Evolutionary conservation across 2,329 filamentous ascomycete genomes (phyloP), one percentile per base, ranked within the genome.

Genomic region (Calcarisporium arbuscula): DNA sequence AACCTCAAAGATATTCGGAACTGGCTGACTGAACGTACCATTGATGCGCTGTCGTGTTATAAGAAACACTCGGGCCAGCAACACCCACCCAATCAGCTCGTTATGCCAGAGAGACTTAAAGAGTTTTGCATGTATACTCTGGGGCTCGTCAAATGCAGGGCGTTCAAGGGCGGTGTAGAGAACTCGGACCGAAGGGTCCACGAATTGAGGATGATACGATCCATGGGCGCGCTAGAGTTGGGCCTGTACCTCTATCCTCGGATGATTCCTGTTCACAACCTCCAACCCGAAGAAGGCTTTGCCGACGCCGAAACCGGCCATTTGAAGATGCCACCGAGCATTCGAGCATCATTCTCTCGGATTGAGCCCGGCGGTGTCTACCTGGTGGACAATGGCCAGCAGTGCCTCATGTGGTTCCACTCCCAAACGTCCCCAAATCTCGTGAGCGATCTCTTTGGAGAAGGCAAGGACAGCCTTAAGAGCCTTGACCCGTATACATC

Each of bases 61-160:
- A 80, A 92, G 46, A 96, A 94, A 64, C 83, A 95, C 60, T 92
- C 92, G 49, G 84, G 87, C 5, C 68, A 77, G 3, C 85, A 85
- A 38, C 86, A 94, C 52, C 90, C 92, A 8, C 85, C 89, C 2
- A 86, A 88, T 5, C 89, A 98, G 60, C 76, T 98, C 19, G 88
- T 98, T 19, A 79, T 98, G 62, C 92, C 92, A 0, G 92, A 98
- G 62, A 85, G 90, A 46, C 74, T 98, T 19, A 96, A 96, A 57
- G 92, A 98, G 56, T 89, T 95, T 50, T 80, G 84, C 51, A 96
- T 98, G 88, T 96, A 92, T 60, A 85, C 94, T 62, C 79, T 98
- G 8, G 82, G 85, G 30, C 67, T 96, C 44, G 65, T 94, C 56
- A 98, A 98, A 61, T 89, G 79, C 37, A 80, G 92, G 38, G 89